Percentiles rank a stretch among this genome's conserved stretches.
Evolutionary conservation across 768 basidiomycete species (phyloP).

Genomic region (Lactarius psammicola): DNA sequence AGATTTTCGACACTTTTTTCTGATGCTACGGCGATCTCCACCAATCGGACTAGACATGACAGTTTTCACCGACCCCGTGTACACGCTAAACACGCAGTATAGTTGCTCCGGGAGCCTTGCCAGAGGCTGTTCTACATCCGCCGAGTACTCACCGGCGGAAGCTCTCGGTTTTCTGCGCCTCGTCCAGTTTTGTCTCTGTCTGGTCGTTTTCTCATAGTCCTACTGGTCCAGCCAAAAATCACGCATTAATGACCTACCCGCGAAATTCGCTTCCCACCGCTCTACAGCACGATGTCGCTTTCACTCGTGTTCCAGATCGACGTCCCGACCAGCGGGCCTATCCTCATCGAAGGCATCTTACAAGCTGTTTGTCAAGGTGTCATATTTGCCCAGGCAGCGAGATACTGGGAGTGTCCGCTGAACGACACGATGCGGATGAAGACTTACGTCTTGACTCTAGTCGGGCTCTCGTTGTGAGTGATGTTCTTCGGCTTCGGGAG

Average conservation of each 20-base stretch:
- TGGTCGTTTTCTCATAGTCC: not conserved
- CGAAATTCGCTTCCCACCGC: not conserved
- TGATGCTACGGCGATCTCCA: not conserved
- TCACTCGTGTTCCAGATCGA: slow-evolving; percentile 12
- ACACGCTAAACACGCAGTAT: not conserved
- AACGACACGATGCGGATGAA: slow-evolving; percentile 47
- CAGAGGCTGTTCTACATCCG: no score
- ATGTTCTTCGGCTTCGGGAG: not conserved
- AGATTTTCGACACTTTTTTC: not conserved
- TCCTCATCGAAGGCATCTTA: slow-evolving; percentile 46
- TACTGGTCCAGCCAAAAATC: slow-evolving; percentile 6
- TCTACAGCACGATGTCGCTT: slow-evolving; percentile 2
- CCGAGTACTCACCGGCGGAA: not conserved
- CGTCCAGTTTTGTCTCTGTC: not conserved
- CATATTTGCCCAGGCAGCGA: slow-evolving; percentile 34
- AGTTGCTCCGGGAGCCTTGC: not conserved
- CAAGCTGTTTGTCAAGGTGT: slow-evolving; percentile 47
- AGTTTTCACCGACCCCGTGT: not conserved
- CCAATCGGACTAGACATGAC: not conserved
- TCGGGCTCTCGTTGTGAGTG: slow-evolving; percentile 45
- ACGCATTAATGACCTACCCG: not conserved
- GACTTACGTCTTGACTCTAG: slow-evolving; percentile 41
- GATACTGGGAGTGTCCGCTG: slow-evolving; percentile 41
- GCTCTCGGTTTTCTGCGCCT: not conserved
- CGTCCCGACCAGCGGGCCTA: slow-evolving; percentile 35